These are phyloP conservation scores for Aspergillus quadricinctus DNA, from an alignment of 2,329 filamentous ascomycete species.

Conservation along the genomic window DNA sequence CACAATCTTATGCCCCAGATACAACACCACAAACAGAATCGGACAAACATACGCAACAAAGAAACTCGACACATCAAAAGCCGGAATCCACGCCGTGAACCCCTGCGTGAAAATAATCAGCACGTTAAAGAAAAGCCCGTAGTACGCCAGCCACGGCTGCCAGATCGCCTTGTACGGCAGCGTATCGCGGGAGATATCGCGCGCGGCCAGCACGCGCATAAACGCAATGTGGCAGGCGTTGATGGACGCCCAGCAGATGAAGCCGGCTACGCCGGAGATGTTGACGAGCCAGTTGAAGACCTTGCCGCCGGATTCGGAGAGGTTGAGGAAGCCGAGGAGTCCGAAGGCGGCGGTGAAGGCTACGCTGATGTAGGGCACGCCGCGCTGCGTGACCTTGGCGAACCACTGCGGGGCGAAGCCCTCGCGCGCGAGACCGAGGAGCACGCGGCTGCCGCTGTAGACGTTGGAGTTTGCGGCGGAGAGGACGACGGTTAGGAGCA, in stretches of 20 bases:
- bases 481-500: constrained; percentile 40
- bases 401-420: constrained; percentile 43
- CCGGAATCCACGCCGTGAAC: constrained; percentile 60
- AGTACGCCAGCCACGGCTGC: constrained; percentile 61
- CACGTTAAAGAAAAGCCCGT: constrained; percentile 60
- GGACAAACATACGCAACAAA: constrained; percentile 62
- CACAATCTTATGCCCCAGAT: constrained; percentile 54
- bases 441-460: constrained; percentile 56
- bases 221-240: constrained; percentile 59
- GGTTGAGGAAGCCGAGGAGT: constrained; percentile 65
- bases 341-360: constrained; percentile 49
- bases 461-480: constrained; percentile 43
- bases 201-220: constrained; percentile 53
- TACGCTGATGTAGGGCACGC: constrained; percentile 44
- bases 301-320: constrained; percentile 55
- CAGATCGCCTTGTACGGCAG: constrained; percentile 58
- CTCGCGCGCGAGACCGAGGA: constrained; percentile 60
- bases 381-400: constrained; percentile 37
- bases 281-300: constrained; percentile 48
- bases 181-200: constrained; percentile 53
- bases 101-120: constrained; percentile 64
- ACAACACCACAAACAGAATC: constrained; percentile 58
- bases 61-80: constrained; percentile 56
- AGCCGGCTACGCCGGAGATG: constrained; percentile 27
- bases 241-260: constrained; percentile 30